phyloP scores from a whole-genome alignment of 768 basidiomycete genomes.

The Peribolospora baueri region DNA sequence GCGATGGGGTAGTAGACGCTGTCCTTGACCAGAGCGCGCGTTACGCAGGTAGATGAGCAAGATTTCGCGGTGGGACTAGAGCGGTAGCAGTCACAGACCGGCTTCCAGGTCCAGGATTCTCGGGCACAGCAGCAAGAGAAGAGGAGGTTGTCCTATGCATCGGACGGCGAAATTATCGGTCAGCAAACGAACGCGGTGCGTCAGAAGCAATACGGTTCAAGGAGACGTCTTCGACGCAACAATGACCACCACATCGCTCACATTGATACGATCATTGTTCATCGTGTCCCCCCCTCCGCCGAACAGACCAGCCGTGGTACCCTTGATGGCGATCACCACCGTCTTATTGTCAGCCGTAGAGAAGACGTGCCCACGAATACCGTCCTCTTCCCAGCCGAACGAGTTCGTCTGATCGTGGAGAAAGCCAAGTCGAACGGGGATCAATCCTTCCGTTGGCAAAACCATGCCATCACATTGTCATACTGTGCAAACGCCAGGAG shows the following conservation, averaged over 20 bases:
- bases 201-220: background rate
- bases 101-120: slow-evolving; percentile 78
- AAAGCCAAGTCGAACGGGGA: background rate
- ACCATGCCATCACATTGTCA: background rate
- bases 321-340: slow-evolving; percentile 70
- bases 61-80: slow-evolving; percentile 25
- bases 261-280: slow-evolving; percentile 68
- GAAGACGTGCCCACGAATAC: slow-evolving; percentile 76
- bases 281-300: slow-evolving; percentile 32
- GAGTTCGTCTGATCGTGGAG: slow-evolving; percentile 31
- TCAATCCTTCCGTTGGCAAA: background rate
- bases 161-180: background rate
- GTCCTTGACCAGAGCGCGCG: slow-evolving; percentile 50
- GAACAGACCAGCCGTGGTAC: slow-evolving; percentile 41
- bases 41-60: slow-evolving; percentile 60
- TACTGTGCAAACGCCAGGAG: slow-evolving; percentile 1
- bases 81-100: slow-evolving; percentile 70
- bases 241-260: slow-evolving; percentile 6
- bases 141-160: slow-evolving; percentile 47
- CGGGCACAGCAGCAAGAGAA: slow-evolving; percentile 89
- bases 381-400: slow-evolving; percentile 83
- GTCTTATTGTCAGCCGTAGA: slow-evolving; percentile 61
- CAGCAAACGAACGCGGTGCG: background rate
- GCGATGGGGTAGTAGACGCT: slow-evolving; percentile 72
- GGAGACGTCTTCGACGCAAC: slow-evolving; percentile 1